These are phyloP conservation scores for Berkeleyomyces rouxiae DNA, from an alignment of 2,329 filamentous ascomycete genomes.

Conservation along the genomic window DNA sequence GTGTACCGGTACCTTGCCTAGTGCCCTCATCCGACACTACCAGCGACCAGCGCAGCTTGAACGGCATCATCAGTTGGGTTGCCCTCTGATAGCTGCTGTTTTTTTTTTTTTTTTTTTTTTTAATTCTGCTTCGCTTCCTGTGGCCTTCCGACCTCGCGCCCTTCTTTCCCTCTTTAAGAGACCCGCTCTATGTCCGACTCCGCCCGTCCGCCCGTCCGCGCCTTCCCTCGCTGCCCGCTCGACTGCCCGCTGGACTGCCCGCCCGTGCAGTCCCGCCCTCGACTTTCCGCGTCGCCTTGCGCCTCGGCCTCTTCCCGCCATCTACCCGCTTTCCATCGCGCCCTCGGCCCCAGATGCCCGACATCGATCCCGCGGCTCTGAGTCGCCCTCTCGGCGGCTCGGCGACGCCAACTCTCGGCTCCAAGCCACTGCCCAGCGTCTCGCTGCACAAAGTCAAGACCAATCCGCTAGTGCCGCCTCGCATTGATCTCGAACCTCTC, in stretches of 20 bases:
- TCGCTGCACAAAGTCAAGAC: slow-evolving; percentile 35
- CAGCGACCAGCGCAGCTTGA: not conserved
- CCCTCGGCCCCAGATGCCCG: slow-evolving; percentile 34
- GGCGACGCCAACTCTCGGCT: not conserved
- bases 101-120: no score
- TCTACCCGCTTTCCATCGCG: slow-evolving; percentile 14
- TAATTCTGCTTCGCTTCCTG: no score
- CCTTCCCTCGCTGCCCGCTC: not conserved
- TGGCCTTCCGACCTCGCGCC: no score
- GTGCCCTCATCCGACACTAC: not conserved
- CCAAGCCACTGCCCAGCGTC: slow-evolving; percentile 34
- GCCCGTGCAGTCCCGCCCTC: not conserved
- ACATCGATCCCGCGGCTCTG: slow-evolving; percentile 54
- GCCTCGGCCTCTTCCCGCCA: not conserved
- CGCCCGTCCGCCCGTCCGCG: no score
- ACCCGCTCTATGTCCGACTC: not conserved
- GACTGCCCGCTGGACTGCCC: no score
- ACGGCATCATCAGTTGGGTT: not conserved
- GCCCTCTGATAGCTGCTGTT: no score
- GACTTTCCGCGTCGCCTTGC: not conserved
- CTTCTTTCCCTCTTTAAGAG: no score
- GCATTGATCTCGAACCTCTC: slow-evolving; percentile 50
- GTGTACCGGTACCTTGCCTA: not conserved
- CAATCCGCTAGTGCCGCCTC: slow-evolving; percentile 44
- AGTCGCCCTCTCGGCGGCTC: slow-evolving; percentile 43